phyloP scores from a whole-genome alignment of 2,329 filamentous ascomycete species.

The Neopestalotiopsis sp. region DNA sequence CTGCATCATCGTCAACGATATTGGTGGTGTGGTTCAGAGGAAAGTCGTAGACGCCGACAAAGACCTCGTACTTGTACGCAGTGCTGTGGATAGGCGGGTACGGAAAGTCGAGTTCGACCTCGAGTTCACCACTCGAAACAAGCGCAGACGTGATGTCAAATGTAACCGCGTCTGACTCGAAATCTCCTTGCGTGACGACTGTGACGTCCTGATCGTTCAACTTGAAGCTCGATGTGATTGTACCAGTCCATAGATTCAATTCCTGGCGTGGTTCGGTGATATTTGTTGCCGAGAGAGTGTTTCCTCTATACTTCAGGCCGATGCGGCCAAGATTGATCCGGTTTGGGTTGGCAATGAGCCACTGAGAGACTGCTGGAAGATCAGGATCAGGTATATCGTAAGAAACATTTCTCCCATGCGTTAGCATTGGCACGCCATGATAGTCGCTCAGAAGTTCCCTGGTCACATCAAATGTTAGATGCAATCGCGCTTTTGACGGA shows the following conservation, averaged over 20 bases:
- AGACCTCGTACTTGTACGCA: constrained; percentile 50
- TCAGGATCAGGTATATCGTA: constrained; percentile 43
- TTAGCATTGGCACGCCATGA: constrained; percentile 36
- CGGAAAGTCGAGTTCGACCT: constrained; percentile 47
- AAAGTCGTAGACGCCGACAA: constrained; percentile 45
- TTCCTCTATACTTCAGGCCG: constrained; percentile 41
- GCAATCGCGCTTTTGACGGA: background rate
- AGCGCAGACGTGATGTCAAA: constrained; percentile 43
- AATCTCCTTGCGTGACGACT: constrained; percentile 43
- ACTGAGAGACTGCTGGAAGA: constrained; percentile 48
- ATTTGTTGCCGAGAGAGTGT: constrained; percentile 32
- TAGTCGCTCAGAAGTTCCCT: constrained; percentile 38
- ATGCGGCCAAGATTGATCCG: constrained; percentile 49
- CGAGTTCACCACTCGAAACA: constrained; percentile 36
- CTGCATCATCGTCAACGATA: constrained; percentile 17
- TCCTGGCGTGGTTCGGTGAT: constrained; percentile 39
- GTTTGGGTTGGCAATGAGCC: constrained; percentile 56
- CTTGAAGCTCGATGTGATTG: constrained; percentile 43
- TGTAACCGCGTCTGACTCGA: constrained; percentile 42
- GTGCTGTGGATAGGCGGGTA: constrained; percentile 45
- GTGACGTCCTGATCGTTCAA: constrained; percentile 36
- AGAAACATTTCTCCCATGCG: constrained; percentile 42
- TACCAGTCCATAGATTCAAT: constrained; percentile 42
- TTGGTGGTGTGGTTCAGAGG: constrained; percentile 41
- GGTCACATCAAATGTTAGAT: background rate